These are phyloP conservation scores for Diaporthe eres DNA, from an alignment of 2,329 filamentous ascomycete species.

Conservation along the genomic window DNA sequence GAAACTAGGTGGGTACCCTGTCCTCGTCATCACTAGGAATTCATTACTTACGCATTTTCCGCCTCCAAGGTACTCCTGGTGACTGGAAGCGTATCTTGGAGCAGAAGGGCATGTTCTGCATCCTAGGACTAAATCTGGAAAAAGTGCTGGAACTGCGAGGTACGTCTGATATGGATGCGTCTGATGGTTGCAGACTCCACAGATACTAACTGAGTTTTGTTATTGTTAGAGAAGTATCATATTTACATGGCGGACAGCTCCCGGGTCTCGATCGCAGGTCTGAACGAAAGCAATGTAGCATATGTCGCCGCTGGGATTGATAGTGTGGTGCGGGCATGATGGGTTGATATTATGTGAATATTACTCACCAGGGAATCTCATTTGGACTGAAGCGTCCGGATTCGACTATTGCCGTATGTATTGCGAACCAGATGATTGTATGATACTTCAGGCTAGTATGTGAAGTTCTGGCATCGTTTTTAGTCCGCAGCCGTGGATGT, in stretches of 20 bases:
- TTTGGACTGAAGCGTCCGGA: not conserved
- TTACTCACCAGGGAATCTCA: not conserved
- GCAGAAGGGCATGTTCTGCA: conserved; percentile 58
- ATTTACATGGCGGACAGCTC: conserved; percentile 57
- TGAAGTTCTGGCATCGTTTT: too few species aligned
- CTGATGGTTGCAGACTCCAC: not conserved
- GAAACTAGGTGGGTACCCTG: conserved; percentile 39
- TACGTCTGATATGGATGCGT: conserved; percentile 39
- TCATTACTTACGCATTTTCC: not conserved
- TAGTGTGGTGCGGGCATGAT: conserved; percentile 18
- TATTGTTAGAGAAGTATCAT: conserved; percentile 49
- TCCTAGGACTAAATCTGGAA: conserved; percentile 62
- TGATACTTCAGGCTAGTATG: too few species aligned
- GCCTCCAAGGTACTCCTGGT: conserved; percentile 48
- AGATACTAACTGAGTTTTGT: conserved; percentile 30
- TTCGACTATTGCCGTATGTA: not conserved
- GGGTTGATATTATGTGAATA: too few species aligned
- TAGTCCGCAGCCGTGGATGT: too few species aligned
- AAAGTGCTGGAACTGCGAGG: conserved; percentile 58
- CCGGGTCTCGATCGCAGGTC: conserved; percentile 54
- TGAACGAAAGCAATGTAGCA: conserved; percentile 54
- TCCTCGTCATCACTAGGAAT: too few species aligned
- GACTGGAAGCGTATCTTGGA: conserved; percentile 54
- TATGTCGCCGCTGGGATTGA: conserved; percentile 48
- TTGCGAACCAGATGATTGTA: too few species aligned